Conservation (phyloP, 305 asterid genomes). For the Rubia occidens region DNA sequence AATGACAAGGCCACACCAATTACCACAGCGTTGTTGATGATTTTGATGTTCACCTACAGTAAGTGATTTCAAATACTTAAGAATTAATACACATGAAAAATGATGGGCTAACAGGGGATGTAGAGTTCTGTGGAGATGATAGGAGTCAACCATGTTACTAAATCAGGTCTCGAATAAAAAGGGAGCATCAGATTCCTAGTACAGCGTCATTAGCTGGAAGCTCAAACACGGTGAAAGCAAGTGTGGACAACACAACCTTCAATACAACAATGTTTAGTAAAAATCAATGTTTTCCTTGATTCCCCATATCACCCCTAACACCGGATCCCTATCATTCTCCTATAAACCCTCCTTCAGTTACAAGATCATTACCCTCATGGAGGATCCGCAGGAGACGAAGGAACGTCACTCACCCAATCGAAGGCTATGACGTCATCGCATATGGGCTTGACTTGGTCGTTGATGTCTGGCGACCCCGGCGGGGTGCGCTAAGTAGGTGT, state of each 20-base stretch:
- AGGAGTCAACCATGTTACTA: constrained; percentile 43
- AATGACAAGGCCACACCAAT: no score
- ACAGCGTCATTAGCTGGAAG: constrained; percentile 90
- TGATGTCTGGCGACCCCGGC: no score
- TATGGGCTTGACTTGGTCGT: no score
- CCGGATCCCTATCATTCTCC: no score
- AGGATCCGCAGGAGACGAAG: no score
- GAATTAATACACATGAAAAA: constrained; percentile 16
- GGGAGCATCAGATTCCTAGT: constrained; percentile 70
- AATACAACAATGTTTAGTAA: constrained; percentile 3
- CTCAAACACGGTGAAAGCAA: constrained; percentile 94
- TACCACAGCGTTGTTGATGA: constrained; percentile 69
- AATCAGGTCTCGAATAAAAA: constrained; percentile 89
- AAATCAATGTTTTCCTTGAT: no score
- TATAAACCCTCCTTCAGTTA: no score
- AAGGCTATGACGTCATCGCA: no score
- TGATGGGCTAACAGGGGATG: not conserved
- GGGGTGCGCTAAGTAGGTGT: no score
- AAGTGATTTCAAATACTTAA: constrained; percentile 18
- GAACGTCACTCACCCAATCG: no score
- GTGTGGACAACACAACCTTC: constrained; percentile 84
- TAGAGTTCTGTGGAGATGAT: not conserved
- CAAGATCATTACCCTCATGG: no score
- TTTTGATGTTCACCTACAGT: constrained; percentile 86
- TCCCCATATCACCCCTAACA: no score